phyloP scores from a whole-genome alignment of 1,139 yeast genomes.

The Candida glucosophila region DNA sequence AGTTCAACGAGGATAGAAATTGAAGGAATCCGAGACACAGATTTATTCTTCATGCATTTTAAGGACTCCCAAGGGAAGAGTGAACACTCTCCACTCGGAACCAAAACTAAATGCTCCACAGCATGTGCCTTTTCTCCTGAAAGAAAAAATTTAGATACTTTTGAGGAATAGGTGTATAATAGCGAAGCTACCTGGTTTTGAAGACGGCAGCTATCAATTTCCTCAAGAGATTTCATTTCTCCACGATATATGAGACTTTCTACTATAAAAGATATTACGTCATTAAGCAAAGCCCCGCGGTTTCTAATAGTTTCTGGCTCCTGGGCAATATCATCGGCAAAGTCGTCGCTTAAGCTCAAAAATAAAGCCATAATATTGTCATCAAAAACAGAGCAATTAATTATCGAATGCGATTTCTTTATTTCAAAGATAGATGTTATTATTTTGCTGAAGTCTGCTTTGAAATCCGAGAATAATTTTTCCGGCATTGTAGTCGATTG shows the following conservation, averaged over 20 bases:
- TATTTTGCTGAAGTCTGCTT: conserved; percentile 22
- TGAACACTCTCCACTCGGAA: conserved; percentile 58
- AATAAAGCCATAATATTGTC: conserved; percentile 45
- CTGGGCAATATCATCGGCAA: background rate
- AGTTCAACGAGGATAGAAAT: conserved; percentile 36
- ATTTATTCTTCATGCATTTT: conserved; percentile 39
- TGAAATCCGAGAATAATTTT: conserved; percentile 24
- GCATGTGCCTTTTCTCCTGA: conserved; percentile 3
- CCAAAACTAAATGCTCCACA: conserved; percentile 61
- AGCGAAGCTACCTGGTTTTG: conserved; percentile 17
- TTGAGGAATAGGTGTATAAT: conserved; percentile 28
- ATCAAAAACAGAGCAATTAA: conserved; percentile 25
- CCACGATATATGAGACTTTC: conserved; percentile 60
- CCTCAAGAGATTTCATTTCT: conserved; percentile 55
- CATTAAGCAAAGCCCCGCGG: conserved; percentile 40
- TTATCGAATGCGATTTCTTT: conserved; percentile 13
- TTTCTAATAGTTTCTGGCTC: background rate
- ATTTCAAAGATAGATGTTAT: conserved; percentile 27
- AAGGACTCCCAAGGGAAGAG: conserved; percentile 87
- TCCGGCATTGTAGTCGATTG: conserved; percentile 2
- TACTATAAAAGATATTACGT: conserved; percentile 52
- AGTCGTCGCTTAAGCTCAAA: conserved; percentile 28
- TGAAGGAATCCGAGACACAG: conserved; percentile 76
- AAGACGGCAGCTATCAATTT: conserved; percentile 48
- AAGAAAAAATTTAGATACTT: conserved; percentile 7